These are phyloP conservation scores for Helianthus annuus DNA, from an alignment of 129 eudicot species.

Conservation along the genomic window DNA sequence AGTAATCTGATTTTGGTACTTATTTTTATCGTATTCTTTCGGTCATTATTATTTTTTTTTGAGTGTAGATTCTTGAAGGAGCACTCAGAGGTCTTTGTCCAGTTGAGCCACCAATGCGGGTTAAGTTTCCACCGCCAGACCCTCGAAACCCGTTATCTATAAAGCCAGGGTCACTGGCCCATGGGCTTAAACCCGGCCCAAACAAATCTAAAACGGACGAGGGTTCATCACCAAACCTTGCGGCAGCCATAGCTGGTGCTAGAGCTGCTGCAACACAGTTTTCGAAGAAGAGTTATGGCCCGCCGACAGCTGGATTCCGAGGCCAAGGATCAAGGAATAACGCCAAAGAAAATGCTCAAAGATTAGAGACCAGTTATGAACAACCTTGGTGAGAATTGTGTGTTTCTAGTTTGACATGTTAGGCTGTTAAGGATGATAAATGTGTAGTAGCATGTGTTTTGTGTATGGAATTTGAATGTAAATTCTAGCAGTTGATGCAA, in stretches of 20 bases:
- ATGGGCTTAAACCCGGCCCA: constrained; percentile 26
- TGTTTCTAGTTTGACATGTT: constrained; percentile 15
- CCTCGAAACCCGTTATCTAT: constrained; percentile 56
- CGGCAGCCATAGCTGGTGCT: constrained; percentile 84
- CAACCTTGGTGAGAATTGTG: constrained; percentile 20
- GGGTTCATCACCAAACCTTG: constrained; percentile 49
- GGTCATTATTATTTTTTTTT: neutral
- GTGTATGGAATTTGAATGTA: constrained; percentile 10
- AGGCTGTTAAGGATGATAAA: neutral
- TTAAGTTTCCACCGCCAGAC: constrained; percentile 77
- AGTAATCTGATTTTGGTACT: neutral
- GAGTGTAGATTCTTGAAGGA: constrained; percentile 62
- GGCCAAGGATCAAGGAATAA: constrained; percentile 48
- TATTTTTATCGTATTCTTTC: neutral
- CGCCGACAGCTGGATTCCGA: constrained; percentile 18
- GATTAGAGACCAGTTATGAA: constrained; percentile 20
- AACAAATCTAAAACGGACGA: constrained; percentile 32
- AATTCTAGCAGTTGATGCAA: neutral
- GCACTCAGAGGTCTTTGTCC: constrained; percentile 80
- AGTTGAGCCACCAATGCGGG: constrained; percentile 49
- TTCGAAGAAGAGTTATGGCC: constrained; percentile 45
- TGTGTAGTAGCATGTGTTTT: neutral
- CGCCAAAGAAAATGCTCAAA: constrained; percentile 22
- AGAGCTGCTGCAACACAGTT: constrained; percentile 79
- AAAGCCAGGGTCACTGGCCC: constrained; percentile 67